Percentiles rank a stretch among this genome's conserved stretches.
Conservation (phyloP, 1,139 yeast species). For the Saccharomycopsis hybrid region DNA sequence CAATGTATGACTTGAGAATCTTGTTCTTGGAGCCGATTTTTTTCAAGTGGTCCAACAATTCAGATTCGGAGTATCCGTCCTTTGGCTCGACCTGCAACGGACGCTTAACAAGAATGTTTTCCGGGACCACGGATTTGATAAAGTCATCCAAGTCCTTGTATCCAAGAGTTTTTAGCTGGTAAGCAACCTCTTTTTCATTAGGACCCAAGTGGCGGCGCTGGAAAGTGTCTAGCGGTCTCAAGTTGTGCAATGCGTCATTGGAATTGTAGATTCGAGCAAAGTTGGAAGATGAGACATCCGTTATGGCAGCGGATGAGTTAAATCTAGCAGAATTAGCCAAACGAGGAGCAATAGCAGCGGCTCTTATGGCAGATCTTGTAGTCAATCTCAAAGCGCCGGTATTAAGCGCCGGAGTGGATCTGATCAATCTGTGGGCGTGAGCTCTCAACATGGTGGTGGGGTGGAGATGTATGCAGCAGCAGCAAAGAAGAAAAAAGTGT, state of each 20-base stretch:
- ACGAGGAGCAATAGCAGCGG: too few relatives aligned
- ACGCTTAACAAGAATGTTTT: conserved; percentile 63
- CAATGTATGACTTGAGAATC: conserved; percentile 65
- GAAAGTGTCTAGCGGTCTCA: conserved; percentile 56
- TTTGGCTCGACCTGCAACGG: conserved; percentile 49
- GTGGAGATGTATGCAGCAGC: too few relatives aligned
- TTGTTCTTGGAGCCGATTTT: conserved; percentile 71
- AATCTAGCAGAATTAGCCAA: too few relatives aligned
- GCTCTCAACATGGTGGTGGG: not conserved
- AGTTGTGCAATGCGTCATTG: not conserved
- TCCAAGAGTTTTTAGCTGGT: conserved; percentile 64
- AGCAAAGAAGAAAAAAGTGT: too few relatives aligned
- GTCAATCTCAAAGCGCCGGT: not conserved
- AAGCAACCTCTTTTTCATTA: conserved; percentile 49
- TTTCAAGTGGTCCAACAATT: conserved; percentile 65
- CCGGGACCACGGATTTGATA: conserved; percentile 69
- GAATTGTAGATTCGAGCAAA: conserved; percentile 36
- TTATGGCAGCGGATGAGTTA: not conserved
- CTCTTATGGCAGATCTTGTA: too few relatives aligned
- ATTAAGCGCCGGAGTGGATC: too few relatives aligned
- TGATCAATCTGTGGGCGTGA: not conserved
- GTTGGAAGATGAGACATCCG: conserved; percentile 39
- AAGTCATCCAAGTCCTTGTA: conserved; percentile 65
- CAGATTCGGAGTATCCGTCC: conserved; percentile 73
- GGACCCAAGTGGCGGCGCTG: conserved; percentile 92